Evolutionary conservation across 1,284 basidiomycete species (phyloP), one percentile per base, ranked within the genome.

Genomic region (Ceratobasidium sp.): DNA sequence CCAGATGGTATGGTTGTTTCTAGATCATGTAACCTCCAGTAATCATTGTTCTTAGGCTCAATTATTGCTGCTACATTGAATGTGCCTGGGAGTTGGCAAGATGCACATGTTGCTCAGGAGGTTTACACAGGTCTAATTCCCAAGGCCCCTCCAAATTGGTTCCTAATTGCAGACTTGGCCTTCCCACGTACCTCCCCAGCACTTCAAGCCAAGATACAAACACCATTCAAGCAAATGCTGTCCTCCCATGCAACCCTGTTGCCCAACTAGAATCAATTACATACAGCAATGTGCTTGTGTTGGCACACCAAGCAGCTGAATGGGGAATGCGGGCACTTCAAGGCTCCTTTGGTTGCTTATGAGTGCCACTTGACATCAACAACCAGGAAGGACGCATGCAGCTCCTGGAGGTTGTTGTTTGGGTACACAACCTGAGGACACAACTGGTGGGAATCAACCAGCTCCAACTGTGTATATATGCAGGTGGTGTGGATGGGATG

Each of bases 31-130:
- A 52, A 55, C 43, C 17, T 34, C 4, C 31, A 7, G 17, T 47
- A n/a, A 12, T 8, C 4, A 25, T 29, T 62, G n/a, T 45, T 40
- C 42, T 70, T 50, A 80, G 80, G 79, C 22, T 55, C 72, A 2
- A 77, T 83, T n/a, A 80, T 83, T 73, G 75, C 71, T 8, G 72
- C 70, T 10, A 69, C 73, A 7, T 42, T 80, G 35, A 84, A 84
- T 75, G 77, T 79, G 0, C 82, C 81, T 2, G 81, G 82, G 0
- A 84, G 83, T 67, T 84, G 83, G 83, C 82, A 84, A 74, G 80
- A 84, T 72, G 76, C 82, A 5, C 74, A 72, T 22, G 77, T 83
- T 57, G 79, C 82, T 1, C 72, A 72, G 0, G 76, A 76, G 0
- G 79, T 84, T 4, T 84, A 80, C 69, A 58, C 78, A 7, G 77